Evolutionary conservation across 2,329 filamentous ascomycete genomes (phyloP).

Genomic region (Aspergillus aculeatinus): DNA sequence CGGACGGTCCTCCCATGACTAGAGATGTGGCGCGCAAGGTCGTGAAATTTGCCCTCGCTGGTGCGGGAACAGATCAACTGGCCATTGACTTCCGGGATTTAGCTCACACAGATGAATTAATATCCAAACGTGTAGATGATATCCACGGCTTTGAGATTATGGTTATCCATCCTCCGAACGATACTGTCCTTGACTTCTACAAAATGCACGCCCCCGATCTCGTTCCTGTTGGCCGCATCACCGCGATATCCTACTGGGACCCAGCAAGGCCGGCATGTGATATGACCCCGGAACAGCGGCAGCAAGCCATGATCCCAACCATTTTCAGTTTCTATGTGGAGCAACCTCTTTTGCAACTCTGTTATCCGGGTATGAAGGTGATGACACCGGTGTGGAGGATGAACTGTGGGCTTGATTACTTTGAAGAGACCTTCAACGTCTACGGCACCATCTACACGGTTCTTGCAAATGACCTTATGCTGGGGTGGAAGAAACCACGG

Average conservation of each 20-base stretch:
- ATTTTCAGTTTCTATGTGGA: slow-evolving; percentile 67
- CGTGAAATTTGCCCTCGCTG: slow-evolving; percentile 52
- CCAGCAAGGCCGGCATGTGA: slow-evolving; percentile 49
- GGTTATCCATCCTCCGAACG: slow-evolving; percentile 48
- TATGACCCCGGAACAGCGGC: slow-evolving; percentile 36
- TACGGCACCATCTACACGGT: slow-evolving; percentile 64
- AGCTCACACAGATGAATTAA: slow-evolving; percentile 35
- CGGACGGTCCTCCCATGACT: slow-evolving; percentile 41
- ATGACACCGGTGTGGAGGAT: slow-evolving; percentile 57
- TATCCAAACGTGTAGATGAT: slow-evolving; percentile 47
- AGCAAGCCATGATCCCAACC: slow-evolving; percentile 15
- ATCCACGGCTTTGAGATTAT: slow-evolving; percentile 63
- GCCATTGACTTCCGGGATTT: slow-evolving; percentile 40
- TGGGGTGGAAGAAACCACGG: slow-evolving; percentile 60
- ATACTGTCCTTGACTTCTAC: slow-evolving; percentile 52
- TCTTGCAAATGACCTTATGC: slow-evolving; percentile 69
- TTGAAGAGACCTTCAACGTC: slow-evolving; percentile 58
- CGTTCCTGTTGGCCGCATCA: slow-evolving; percentile 47
- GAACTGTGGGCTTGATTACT: slow-evolving; percentile 61
- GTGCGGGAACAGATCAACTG: slow-evolving; percentile 44
- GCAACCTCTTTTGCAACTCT: slow-evolving; percentile 54
- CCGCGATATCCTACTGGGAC: slow-evolving; percentile 43
- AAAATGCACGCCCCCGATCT: slow-evolving; percentile 44
- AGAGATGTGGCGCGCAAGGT: slow-evolving; percentile 50
- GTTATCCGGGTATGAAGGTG: slow-evolving; percentile 66